These are phyloP conservation scores for Blastosporella zonata DNA, from an alignment of 1,284 basidiomycete species.

Conservation along the genomic window DNA sequence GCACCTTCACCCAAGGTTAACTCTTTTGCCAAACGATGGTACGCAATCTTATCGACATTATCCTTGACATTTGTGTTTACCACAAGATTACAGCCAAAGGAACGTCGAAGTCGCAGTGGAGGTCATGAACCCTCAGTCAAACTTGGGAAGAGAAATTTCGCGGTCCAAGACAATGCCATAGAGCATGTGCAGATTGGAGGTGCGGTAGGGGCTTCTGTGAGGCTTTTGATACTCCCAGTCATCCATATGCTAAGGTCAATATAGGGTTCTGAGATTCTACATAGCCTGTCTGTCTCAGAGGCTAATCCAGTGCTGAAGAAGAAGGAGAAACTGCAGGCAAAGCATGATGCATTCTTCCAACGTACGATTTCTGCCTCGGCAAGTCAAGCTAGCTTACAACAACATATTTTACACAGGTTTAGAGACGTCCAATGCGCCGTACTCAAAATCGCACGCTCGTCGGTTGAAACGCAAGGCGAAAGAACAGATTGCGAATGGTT, in stretches of 20 bases:
- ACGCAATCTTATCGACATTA: not conserved
- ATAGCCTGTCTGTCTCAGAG: slow-evolving; percentile 28
- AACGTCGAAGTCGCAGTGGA: slow-evolving; percentile 41
- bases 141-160: slow-evolving; percentile 45
- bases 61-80: not conserved
- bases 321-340: slow-evolving; percentile 66
- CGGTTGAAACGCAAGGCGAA: slow-evolving; percentile 69
- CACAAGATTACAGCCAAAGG: slow-evolving; percentile 50
- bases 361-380: slow-evolving; percentile 35
- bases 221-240: slow-evolving; percentile 12
- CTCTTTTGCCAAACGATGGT: slow-evolving; percentile 3
- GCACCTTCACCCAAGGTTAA: too few species aligned
- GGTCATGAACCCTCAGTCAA: slow-evolving; percentile 53
- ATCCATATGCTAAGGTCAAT: slow-evolving; percentile 1
- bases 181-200: slow-evolving; percentile 47
- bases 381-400: slow-evolving; percentile 2
- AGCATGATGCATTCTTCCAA: slow-evolving; percentile 66
- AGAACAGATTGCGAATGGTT: slow-evolving; percentile 63
- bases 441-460: slow-evolving; percentile 74
- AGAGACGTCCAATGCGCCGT: slow-evolving; percentile 49
- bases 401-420: slow-evolving; percentile 43
- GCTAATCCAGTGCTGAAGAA: slow-evolving; percentile 43
- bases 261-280: slow-evolving; percentile 48
- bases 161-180: slow-evolving; percentile 45
- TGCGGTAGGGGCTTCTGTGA: slow-evolving; percentile 36